These are phyloP conservation scores for Eucalyptus pumila DNA, from an alignment of 345 rosid genomes.

Conservation along the genomic window DNA sequence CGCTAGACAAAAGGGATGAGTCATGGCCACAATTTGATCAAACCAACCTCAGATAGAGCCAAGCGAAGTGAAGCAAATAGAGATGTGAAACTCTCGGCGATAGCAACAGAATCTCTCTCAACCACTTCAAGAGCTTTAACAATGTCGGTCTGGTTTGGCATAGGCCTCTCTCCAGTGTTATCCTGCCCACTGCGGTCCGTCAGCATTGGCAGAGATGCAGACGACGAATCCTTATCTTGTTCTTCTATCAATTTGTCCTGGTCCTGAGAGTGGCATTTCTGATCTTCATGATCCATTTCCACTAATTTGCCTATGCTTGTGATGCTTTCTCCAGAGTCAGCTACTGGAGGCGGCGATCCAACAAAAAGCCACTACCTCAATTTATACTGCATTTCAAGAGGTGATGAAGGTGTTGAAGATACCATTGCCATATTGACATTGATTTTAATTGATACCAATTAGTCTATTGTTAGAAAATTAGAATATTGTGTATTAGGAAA, in stretches of 20 bases:
- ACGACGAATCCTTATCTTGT: neutral
- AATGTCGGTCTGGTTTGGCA: slow-evolving; percentile 33
- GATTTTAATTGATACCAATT: too few species aligned
- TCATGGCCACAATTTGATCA: neutral
- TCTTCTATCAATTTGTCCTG: neutral
- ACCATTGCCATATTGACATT: too few species aligned
- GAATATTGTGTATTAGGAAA: too few species aligned
- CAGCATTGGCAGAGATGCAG: neutral
- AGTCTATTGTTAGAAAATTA: too few species aligned
- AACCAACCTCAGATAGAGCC: slow-evolving; percentile 70
- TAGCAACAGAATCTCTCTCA: slow-evolving; percentile 74
- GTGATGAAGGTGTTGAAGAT: neutral
- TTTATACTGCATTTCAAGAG: neutral
- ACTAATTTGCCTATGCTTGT: neutral
- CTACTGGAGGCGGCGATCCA: neutral
- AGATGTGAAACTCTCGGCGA: slow-evolving; percentile 79
- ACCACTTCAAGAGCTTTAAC: slow-evolving; percentile 57
- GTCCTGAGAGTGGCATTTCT: neutral
- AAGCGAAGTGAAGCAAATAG: slow-evolving; percentile 74
- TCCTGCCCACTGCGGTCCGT: neutral
- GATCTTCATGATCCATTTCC: neutral
- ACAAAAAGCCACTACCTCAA: neutral
- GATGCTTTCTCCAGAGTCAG: neutral
- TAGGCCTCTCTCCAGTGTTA: neutral
- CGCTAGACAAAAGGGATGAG: neutral